Base-by-base conservation (phyloP, 1,284 basidiomycete species). In the Austroboletus rostrupii region DNA sequence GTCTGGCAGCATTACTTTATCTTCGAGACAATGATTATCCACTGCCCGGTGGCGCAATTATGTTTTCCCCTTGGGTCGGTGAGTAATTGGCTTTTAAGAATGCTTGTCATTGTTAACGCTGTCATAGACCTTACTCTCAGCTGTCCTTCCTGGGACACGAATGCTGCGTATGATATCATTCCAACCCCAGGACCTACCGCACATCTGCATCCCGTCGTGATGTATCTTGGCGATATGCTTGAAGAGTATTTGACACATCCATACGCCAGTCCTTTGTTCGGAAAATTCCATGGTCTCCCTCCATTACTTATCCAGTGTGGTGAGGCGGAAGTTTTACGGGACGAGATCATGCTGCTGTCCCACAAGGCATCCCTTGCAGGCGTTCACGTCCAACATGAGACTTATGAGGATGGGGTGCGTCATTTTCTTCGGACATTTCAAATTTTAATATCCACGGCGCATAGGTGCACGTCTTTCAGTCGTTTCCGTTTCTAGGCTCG, bases 121-220 rank as follows among this genome's bases (percentile, higher is more conserved):
- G 26, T 23, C 23, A 31, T 54, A 90, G 92, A 96, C 71, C 72
- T 97, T 52, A 97, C 92, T 0, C 88, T 96, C 82, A 96, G 92
- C 55, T 98, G 95, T 68, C 92, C 96, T 55, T 95, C 92, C 32
- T 98, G 96, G 96, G 93, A 97, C 47, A 90, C 90, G 48, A 97
- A 97, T 67, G 84, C 89, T 16, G 75, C 75, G 17, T 90, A 78
- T 62, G 91, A 93, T 66, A 83, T 94, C 32, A 83, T 94, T 0
- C 89, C 91, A 1, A 76, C 79, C 47, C 81, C 90, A 45, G 64
- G 79, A 42, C 80, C 83, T 36, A 87, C 85, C 47, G 91, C 93
- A 60, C 93, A 95, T 62, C 79, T 98, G 63, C 92, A 99, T 66
- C 96, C 97, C 0, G 88, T 99, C 44, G 82, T 82, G 17, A 88